Evolutionary conservation across 2,329 filamentous ascomycete genomes (phyloP).

Genomic region (Alternaria sp.): DNA sequence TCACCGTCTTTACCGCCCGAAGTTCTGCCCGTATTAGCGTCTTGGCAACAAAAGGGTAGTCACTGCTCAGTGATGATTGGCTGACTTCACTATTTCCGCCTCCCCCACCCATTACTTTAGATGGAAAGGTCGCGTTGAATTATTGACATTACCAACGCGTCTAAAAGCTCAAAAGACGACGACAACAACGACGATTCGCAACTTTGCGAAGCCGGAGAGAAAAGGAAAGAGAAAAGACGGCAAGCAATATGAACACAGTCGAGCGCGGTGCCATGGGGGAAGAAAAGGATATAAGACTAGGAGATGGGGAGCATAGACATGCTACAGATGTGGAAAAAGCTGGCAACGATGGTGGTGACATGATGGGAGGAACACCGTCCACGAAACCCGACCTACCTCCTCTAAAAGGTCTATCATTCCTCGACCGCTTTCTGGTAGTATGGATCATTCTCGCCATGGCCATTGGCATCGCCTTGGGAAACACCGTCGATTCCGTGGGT

Average conservation of each 20-base stretch:
- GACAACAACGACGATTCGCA: not conserved
- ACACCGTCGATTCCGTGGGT: constrained; percentile 72
- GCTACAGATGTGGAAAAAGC: constrained; percentile 22
- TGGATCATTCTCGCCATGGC: constrained; percentile 83
- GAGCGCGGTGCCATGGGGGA: constrained; percentile 20
- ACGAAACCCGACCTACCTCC: constrained; percentile 27
- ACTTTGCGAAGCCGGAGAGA: not conserved
- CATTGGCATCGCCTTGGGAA: constrained; percentile 77
- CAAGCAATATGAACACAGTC: constrained; percentile 23
- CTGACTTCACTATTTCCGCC: not conserved
- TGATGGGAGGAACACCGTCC: not conserved
- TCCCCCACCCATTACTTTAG: not conserved
- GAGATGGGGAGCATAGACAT: not conserved
- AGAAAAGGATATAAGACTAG: constrained; percentile 1
- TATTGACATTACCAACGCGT: not conserved
- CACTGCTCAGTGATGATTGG: not conserved
- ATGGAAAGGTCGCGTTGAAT: not conserved
- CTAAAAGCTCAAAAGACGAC: not conserved
- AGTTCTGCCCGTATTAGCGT: not conserved
- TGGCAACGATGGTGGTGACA: not conserved
- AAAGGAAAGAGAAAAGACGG: not conserved
- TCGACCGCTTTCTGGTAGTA: constrained; percentile 57
- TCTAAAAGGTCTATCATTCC: constrained; percentile 53
- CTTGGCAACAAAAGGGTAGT: not conserved
- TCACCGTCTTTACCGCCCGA: not conserved